Conservation (phyloP, 2,329 filamentous ascomycete species). For the Alternaria conjuncta region DNA sequence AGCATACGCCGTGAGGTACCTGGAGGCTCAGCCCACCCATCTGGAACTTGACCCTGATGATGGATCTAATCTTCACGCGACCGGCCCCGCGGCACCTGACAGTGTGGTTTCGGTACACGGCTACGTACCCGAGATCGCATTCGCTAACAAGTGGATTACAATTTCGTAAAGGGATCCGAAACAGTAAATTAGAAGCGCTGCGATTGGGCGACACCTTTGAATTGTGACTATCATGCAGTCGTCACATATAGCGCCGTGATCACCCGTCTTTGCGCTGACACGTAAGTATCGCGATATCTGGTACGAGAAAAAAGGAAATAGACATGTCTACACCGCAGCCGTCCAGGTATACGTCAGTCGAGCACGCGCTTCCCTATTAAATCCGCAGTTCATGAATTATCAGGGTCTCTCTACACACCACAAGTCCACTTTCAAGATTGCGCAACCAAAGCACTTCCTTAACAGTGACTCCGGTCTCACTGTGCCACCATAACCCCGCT, state of each 20-base stretch:
- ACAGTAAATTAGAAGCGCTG: background rate
- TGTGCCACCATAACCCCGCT: background rate
- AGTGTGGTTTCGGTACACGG: background rate
- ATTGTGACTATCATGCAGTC: background rate
- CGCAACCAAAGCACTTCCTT: background rate
- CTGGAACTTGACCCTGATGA: background rate
- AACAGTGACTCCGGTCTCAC: background rate
- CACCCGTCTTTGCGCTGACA: background rate
- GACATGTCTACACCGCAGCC: background rate
- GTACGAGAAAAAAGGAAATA: background rate
- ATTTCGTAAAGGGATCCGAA: background rate
- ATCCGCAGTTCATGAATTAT: background rate
- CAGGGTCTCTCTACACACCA: background rate
- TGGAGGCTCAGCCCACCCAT: background rate
- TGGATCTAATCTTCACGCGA: background rate
- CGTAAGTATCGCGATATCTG: background rate
- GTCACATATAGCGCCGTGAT: background rate
- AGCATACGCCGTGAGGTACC: background rate
- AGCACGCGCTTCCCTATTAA: background rate
- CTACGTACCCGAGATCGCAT: background rate
- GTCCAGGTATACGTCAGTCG: background rate
- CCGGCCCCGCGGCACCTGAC: background rate
- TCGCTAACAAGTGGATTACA: background rate
- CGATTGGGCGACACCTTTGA: background rate
- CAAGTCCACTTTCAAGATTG: background rate